A percentile compares a stretch with the other conserved stretches of the same genome.
phyloP scores from a whole-genome alignment of 2,329 filamentous ascomycete species.

The Aspergillus oerlinghausenensis region DNA sequence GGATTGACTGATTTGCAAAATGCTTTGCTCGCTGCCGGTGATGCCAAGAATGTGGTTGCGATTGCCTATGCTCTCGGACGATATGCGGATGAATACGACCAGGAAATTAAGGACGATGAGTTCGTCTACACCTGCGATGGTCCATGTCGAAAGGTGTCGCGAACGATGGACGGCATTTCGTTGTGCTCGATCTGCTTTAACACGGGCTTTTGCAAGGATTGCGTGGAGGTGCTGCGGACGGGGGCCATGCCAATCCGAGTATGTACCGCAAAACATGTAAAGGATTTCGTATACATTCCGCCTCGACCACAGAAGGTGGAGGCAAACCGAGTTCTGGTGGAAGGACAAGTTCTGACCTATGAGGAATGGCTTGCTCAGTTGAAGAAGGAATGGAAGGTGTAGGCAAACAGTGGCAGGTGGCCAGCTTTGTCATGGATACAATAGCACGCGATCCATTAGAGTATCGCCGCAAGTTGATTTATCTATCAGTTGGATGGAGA shows the following conservation, averaged over 20 bases:
- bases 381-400: constrained; percentile 2
- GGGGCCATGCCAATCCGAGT: background rate
- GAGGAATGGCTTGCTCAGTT: constrained; percentile 1
- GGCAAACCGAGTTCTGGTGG: background rate
- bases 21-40: constrained; percentile 1
- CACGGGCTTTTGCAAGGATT: constrained; percentile 6
- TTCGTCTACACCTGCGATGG: constrained; percentile 4
- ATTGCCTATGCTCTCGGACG: constrained; percentile 1
- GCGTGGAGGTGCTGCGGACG: background rate
- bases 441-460: background rate
- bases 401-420: background rate
- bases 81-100: background rate
- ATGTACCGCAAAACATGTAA: constrained; percentile 4
- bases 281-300: constrained; percentile 6
- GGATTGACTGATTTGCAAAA: constrained; percentile 1
- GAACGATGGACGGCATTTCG: background rate
- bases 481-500: background rate
- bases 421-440: background rate
- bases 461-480: background rate
- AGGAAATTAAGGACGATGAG: background rate
- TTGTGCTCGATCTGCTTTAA: constrained; percentile 8
- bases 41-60: constrained; percentile 2
- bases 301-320: background rate
- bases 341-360: constrained; percentile 1
- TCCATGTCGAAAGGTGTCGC: background rate